Evolutionary conservation across 306 rosid genomes (phyloP).

Genomic region (Carpinus viminea): DNA sequence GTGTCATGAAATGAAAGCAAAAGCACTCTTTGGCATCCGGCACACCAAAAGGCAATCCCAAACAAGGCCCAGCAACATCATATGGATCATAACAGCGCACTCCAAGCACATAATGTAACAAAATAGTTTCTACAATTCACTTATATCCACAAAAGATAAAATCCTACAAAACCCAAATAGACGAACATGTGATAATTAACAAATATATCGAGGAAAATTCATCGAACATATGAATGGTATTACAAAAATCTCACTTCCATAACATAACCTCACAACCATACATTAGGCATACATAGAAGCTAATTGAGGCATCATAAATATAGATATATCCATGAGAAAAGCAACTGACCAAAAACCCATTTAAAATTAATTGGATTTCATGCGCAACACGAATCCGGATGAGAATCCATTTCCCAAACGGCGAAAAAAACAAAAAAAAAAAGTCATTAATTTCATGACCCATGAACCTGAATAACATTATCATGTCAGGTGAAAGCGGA

Average conservation of each 20-base stretch:
- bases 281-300: neutral
- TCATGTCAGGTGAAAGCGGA: neutral
- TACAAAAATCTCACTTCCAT: neutral
- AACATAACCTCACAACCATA: neutral
- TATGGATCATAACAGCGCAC: neutral
- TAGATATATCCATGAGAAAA: no score
- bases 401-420: neutral
- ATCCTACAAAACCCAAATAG: neutral
- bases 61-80: neutral
- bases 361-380: neutral
- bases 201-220: neutral
- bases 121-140: neutral
- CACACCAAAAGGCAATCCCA: neutral
- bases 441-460: neutral
- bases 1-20: neutral
- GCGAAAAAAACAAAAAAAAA: neutral
- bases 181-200: neutral
- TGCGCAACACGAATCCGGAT: neutral
- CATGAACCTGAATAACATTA: neutral
- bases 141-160: neutral
- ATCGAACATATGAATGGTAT: constrained; percentile 9
- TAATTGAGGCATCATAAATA: neutral
- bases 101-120: neutral
- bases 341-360: neutral
- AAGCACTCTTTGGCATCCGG: neutral